Base-by-base conservation (phyloP, 768 basidiomycete genomes). In the Boletales sp. region DNA sequence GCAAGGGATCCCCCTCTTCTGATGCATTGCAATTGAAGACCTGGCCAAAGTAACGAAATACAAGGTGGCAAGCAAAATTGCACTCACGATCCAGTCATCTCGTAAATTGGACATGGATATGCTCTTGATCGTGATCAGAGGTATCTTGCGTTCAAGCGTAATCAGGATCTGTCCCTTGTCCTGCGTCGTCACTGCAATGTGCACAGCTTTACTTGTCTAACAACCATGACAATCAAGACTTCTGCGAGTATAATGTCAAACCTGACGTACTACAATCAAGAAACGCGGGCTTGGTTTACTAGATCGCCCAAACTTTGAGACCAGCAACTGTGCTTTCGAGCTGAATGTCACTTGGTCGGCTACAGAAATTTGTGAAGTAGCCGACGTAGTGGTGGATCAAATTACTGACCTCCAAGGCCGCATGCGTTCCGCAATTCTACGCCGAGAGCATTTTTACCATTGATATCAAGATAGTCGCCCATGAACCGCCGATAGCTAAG, bases 381-480 rank as follows among this genome's bases (percentile, higher is more conserved):
- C 55, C 0, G 56, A 46, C 25, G 2, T 1, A 21, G 30, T 10
- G 13, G 53, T 31, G 8, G 42, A 53, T 18, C 10, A 44, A 33
- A 33, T 18, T 36, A 69, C 86, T 63, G 55, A 93, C 94, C 72
- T 58, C 84, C 81, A 54, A 94, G 77, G 1, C 81, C 80, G 62
- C 89, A 92, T 28, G 81, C 84, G 17, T 72, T 71, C 35, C 81
- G 79, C 57, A 99, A 65, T 60, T 90, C 83, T 57, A 83, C 79
- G 3, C 93, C 94, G 5, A 94, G 71, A 0, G 90, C 64, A 60
- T 80, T 84, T 66, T 85, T 82, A 5, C 87, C 89, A 48, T 91
- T 94, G 33, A 97, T 71, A 61, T 92, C 88, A 18, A 99, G 80
- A 70, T 99, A 99, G 68, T 99, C 96, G 8, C 96, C 96, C 80